Evolutionary conservation across 768 basidiomycete genomes (phyloP), one percentile per base, ranked within the genome.

Genomic region (Daedaleopsis sinensis): DNA sequence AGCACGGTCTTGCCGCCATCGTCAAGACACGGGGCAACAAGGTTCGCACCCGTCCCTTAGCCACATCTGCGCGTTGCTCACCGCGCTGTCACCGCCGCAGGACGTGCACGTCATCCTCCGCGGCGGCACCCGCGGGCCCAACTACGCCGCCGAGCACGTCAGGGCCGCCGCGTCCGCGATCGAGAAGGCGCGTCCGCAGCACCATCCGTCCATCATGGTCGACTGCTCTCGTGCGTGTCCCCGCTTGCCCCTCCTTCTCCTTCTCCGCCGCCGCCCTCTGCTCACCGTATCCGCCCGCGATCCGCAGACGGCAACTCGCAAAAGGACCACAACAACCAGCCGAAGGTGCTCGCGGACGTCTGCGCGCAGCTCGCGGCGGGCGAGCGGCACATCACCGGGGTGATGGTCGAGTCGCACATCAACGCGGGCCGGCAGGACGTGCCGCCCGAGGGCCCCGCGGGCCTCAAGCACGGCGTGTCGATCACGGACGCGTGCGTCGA

Each of bases 391-490:
- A 90, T 99, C 75, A 93, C 93, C 5, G 96, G 96, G 49, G 94
- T 98, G 59, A 98, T 99, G 96, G 85, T 99, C 72, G 96, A 99
- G 78, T 92, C 90, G 13, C 91, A 98, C 74, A 88, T 99, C 76
- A 89, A 91, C 70, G 90, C 88, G 52, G 96, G 96, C 19, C 80
- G 88, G 61, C 96, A 99, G 78, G 91, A 94, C 67, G 91, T 96
- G 15, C 95, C 96, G 18, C 64, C 71, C 12, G 74, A 73, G 65
- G 91, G 94, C 8, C 88, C 90, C 0, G 65, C 76, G 18, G 83
- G 72, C 10, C 82, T 95, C 66, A 93, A 90, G 74, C 79, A 88
- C 59, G 93, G 93, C 55, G 85, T 96, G 56, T 90, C 87, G 64
- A 95, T 96, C 72, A 97, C 94, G 0, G 94, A 97, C 65, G 95